Evolutionary conservation across 1,284 basidiomycete species (phyloP).

Genomic region (Phylloporus sp.): DNA sequence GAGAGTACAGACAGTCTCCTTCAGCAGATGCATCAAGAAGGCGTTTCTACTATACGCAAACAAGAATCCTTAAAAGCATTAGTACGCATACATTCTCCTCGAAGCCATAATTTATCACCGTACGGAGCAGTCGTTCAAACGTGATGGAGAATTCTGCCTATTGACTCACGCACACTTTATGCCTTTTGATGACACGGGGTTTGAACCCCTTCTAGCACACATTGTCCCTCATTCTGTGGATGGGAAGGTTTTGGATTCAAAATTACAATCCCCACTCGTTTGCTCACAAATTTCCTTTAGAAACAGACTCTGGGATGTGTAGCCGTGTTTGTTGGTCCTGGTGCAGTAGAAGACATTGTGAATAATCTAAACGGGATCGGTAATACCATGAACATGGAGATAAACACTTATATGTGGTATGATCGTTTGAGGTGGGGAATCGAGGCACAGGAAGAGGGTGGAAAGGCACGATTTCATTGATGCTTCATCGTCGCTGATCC

Average conservation of each 20-base stretch:
- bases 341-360: background rate
- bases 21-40: background rate
- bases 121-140: background rate
- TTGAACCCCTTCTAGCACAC: background rate
- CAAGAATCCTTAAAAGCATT: background rate
- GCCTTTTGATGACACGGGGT: background rate
- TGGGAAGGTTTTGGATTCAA: background rate
- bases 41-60: background rate
- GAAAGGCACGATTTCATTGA: background rate
- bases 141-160: background rate
- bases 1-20: background rate
- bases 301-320: background rate
- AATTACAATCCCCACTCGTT: background rate
- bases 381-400: background rate
- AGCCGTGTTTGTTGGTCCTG: background rate
- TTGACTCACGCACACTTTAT: background rate
- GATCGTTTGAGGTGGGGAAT: background rate
- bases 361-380: background rate
- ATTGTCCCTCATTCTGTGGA: background rate
- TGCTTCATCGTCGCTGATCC: background rate
- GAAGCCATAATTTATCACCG: background rate
- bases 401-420: background rate
- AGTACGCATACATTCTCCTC: background rate
- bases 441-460: background rate
- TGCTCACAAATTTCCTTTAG: background rate